These are phyloP conservation scores for Flaveria trinervia DNA, from an alignment of 129 eudicot genomes.

Conservation along the genomic window DNA sequence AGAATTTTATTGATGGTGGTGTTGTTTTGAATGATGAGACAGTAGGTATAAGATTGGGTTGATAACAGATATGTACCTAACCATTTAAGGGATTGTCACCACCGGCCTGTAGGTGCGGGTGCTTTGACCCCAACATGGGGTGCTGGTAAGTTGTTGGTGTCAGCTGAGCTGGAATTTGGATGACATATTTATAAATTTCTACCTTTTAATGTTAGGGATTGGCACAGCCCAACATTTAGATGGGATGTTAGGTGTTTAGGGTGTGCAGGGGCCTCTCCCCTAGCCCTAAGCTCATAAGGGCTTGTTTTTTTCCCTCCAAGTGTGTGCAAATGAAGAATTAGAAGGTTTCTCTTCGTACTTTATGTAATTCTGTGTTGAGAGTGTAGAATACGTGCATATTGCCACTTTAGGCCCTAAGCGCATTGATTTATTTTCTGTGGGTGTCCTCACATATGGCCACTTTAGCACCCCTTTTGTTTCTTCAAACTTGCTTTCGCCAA, in stretches of 20 bases:
- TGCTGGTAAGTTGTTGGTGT: constrained; percentile 21
- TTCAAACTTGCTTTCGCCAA: neutral
- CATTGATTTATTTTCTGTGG: too few species aligned
- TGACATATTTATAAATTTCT: neutral
- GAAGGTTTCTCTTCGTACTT: neutral
- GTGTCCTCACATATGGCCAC: neutral
- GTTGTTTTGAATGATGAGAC: constrained; percentile 27
- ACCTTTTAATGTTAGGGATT: constrained; percentile 14
- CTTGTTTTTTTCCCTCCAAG: neutral
- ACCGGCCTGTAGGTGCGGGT: neutral
- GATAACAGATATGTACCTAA: constrained; percentile 14
- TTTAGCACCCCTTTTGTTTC: neutral
- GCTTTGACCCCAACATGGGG: neutral
- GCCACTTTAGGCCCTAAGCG: neutral
- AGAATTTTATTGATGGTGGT: constrained; percentile 20
- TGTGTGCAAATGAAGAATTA: neutral
- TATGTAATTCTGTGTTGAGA: neutral
- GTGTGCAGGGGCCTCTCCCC: neutral
- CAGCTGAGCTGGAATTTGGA: constrained; percentile 20
- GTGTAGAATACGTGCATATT: neutral
- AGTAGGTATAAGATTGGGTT: constrained; percentile 11
- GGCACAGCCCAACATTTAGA: neutral
- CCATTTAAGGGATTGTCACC: constrained; percentile 5
- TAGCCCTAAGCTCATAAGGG: neutral
- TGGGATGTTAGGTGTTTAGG: neutral